Evolutionary conservation across 2,329 filamentous ascomycete species (phyloP).

Genomic region (Xylariaceae sp.): DNA sequence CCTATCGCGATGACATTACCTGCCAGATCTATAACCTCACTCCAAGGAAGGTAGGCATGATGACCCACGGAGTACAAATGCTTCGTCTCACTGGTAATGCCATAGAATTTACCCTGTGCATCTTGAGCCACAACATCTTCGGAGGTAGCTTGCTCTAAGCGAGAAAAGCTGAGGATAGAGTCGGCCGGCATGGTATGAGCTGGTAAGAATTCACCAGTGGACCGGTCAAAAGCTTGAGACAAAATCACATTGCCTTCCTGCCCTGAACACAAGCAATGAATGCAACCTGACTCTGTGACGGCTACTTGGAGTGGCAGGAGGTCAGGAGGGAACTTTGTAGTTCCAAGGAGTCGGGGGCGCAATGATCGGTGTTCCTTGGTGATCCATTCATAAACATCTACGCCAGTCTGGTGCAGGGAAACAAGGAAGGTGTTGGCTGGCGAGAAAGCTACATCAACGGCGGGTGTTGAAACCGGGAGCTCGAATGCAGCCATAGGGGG

Average conservation of each 20-base stretch:
- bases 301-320: conserved; percentile 30
- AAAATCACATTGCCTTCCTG: conserved; percentile 23
- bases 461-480: conserved; percentile 55
- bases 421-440: conserved; percentile 60
- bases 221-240: conserved; percentile 17
- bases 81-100: conserved; percentile 32
- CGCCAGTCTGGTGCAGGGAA: conserved; percentile 60
- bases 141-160: conserved; percentile 28
- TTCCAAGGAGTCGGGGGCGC: conserved; percentile 38
- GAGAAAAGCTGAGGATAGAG: conserved; percentile 31
- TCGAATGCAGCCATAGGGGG: conserved; percentile 89
- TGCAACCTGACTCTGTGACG: conserved; percentile 27
- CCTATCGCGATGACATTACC: conserved; percentile 49
- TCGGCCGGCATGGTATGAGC: conserved; percentile 25
- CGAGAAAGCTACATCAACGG: conserved; percentile 71
- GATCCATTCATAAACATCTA: conserved; percentile 68
- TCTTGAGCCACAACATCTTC: conserved; percentile 41
- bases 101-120: conserved; percentile 41
- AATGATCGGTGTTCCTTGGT: conserved; percentile 50
- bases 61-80: conserved; percentile 38
- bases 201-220: conserved; percentile 14
- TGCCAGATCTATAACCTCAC: conserved; percentile 42
- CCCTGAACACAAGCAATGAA: conserved; percentile 29
- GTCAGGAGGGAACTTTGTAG: conserved; percentile 35
- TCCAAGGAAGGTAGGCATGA: conserved; percentile 47